These are phyloP conservation scores for Candida coleopterorum DNA, from an alignment of 805 yeast species.

Conservation along the genomic window DNA sequence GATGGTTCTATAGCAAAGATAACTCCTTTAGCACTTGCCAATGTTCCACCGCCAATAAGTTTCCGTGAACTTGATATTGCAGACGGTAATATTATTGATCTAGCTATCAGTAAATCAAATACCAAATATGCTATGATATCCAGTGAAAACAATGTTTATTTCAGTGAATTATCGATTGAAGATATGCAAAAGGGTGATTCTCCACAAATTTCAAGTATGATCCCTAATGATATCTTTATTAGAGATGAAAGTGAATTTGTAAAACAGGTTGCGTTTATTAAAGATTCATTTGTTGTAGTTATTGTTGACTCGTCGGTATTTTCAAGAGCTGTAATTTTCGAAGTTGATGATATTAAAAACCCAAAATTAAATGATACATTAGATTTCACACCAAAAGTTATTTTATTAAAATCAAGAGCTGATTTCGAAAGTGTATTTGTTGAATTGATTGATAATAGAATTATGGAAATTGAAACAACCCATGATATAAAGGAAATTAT, in stretches of 20 bases:
- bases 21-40: conserved; percentile 81
- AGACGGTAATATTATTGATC: conserved; percentile 50
- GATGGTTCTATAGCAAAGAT: conserved; percentile 70
- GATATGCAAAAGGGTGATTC: conserved; percentile 44
- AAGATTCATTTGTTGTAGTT: conserved; percentile 50
- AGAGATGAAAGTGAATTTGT: conserved; percentile 38
- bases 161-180: conserved; percentile 44
- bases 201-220: conserved; percentile 36
- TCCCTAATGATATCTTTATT: conserved; percentile 32
- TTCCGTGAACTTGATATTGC: conserved; percentile 56
- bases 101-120: conserved; percentile 60
- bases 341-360: conserved; percentile 34
- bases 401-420: conserved; percentile 51
- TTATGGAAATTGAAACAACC: conserved; percentile 37
- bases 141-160: conserved; percentile 27
- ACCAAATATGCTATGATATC: conserved; percentile 55
- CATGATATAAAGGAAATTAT: conserved; percentile 32
- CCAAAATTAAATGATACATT: conserved; percentile 40
- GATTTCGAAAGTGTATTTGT: conserved; percentile 49
- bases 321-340: conserved; percentile 50
- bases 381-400: conserved; percentile 46
- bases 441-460: conserved; percentile 61
- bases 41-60: conserved; percentile 92
- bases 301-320: conserved; percentile 48
- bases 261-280: conserved; percentile 62